Evolutionary conservation across 1,284 basidiomycete species (phyloP), one percentile per base, ranked within the genome.

Genomic region (Rhodotorula sp.): DNA sequence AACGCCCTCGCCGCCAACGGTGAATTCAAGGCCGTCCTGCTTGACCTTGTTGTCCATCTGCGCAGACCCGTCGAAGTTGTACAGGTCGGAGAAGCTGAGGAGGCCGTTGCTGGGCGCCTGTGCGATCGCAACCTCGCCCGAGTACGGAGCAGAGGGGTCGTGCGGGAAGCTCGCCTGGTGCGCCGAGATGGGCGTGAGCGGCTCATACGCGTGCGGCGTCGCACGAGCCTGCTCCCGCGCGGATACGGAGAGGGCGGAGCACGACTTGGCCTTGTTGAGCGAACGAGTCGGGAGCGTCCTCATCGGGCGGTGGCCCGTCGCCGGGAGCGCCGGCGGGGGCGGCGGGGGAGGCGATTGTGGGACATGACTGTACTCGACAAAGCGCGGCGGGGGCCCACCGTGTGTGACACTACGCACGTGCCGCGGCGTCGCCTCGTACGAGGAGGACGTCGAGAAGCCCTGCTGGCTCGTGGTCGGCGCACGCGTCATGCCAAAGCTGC

Each of bases 241-340:
- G 17, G 66, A 59, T 8, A 64, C 62, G 2, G 70, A 59, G 22
- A 76, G 69, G 8, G 73, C 70, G 10, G 75, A 76, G 56, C 73
- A 75, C 29, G 75, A 76, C 51, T 75, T 74, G 17, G 75, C 75
- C 68, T 72, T 72, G 75, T 76, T 76, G 69, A 76, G 46, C 36
- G 73, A 63, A 51, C 67, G 71, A 29, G 61, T 32, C n/a, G 73
- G 64, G 54, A 76, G 63, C 32, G 66, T 46, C 41, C 69, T 69
- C 37, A 62, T 69, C 48, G 69, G 69, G 57, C 70, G 64, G 7
- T 54, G 61, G 37, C 39, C 22, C 41, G 50, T 10, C 21, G 53
- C 7, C 21, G 67, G 56, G 0, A 65, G 68, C 7, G 56, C 44
- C 12, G 19, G 32, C 3, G 46, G 67, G 12, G 67, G 65, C 1